A percentile compares a stretch with the other conserved stretches of the same genome.
Conservation (phyloP, 1,284 basidiomycete genomes). For the Irpex rosettiformis region DNA sequence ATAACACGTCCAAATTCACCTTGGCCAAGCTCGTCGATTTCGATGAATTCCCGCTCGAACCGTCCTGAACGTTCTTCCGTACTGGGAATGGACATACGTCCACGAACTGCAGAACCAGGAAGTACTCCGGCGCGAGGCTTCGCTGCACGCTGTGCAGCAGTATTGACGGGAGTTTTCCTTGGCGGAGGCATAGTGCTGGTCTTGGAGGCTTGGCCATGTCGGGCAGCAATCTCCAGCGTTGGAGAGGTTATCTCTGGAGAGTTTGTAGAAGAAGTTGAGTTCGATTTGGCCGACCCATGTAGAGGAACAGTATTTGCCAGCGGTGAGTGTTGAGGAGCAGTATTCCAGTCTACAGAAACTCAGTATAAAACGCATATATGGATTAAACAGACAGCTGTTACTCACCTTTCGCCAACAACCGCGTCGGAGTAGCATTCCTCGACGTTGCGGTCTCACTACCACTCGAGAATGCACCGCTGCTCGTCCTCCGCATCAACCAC, state of each 20-base stretch:
- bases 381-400: constrained; percentile 26
- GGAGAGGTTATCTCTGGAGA: constrained; percentile 26
- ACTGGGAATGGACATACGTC: constrained; percentile 21
- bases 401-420: constrained; percentile 41
- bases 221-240: constrained; percentile 22
- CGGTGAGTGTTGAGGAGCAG: constrained; percentile 42
- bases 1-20: constrained; percentile 96
- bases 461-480: constrained; percentile 74
- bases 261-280: constrained; percentile 45
- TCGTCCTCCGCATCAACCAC: constrained; percentile 70
- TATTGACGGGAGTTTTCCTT: constrained; percentile 11
- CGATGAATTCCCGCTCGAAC: constrained; percentile 78
- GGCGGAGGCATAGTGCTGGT: constrained; percentile 8
- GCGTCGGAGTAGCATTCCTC: constrained; percentile 60
- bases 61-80: constrained; percentile 50
- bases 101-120: constrained; percentile 13
- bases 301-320: constrained; percentile 38
- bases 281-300: constrained; percentile 33
- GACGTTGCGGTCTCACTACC: constrained; percentile 56
- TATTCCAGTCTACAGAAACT: constrained; percentile 8
- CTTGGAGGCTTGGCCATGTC: constrained; percentile 11
- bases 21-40: constrained; percentile 81
- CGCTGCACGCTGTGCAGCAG: constrained; percentile 21
- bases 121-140: constrained; percentile 16
- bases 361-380: background rate